phyloP scores from a whole-genome alignment of 768 basidiomycete species.

The Russula brevipes region DNA sequence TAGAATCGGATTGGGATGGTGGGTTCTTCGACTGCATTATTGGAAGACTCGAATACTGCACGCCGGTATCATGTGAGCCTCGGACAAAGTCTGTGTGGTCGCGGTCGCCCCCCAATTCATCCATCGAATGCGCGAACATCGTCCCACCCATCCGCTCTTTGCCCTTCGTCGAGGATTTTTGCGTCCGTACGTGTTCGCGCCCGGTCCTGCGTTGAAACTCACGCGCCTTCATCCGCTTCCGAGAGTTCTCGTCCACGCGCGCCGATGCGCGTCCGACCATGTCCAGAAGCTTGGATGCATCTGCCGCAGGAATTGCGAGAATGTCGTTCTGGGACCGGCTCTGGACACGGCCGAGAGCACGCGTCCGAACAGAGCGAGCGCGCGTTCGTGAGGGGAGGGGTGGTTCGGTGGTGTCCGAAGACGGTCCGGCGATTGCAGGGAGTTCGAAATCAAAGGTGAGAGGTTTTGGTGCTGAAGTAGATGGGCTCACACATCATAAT shows the following conservation, averaged over 20 bases:
- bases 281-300: constrained; percentile 9
- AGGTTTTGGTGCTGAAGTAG: constrained; percentile 8
- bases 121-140: not conserved
- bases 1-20: not conserved
- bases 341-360: not conserved
- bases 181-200: not conserved
- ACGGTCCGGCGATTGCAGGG: constrained; percentile 4
- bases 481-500: not conserved
- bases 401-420: constrained; percentile 1
- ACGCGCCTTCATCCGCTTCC: constrained; percentile 13
- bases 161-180: not conserved
- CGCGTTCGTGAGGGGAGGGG: constrained; percentile 3
- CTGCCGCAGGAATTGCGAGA: not conserved
- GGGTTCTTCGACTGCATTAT: not conserved
- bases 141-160: not conserved
- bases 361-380: not conserved
- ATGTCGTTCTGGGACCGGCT: constrained; percentile 13
- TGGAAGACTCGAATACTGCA: constrained; percentile 13
- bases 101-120: not conserved
- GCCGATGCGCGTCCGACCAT: constrained; percentile 21
- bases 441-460: constrained; percentile 20
- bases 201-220: not conserved
- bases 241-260: constrained; percentile 18
- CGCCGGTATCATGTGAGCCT: not conserved
- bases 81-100: not conserved